Evolutionary conservation across 1,284 basidiomycete species (phyloP).

Genomic region (Inonotus obliquus): DNA sequence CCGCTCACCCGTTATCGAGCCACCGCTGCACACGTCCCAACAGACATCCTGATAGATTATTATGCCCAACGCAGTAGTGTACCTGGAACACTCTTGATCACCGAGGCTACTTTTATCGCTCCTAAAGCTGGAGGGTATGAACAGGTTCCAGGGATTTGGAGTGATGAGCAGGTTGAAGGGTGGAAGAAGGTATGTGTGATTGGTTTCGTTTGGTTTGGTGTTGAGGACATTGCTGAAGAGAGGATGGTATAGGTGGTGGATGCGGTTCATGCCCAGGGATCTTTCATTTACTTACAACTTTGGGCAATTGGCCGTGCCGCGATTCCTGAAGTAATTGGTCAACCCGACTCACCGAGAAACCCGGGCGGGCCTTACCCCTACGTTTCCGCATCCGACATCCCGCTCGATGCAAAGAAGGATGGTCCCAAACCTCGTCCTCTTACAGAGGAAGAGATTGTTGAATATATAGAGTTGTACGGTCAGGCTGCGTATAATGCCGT

Average conservation of each 20-base stretch:
- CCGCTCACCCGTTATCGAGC: conserved; percentile 33
- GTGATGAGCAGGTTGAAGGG: conserved; percentile 25
- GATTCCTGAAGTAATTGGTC: conserved; percentile 24
- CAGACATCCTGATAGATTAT: conserved; percentile 23
- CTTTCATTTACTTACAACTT: conserved; percentile 37
- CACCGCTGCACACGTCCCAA: conserved; percentile 20
- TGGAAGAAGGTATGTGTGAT: conserved; percentile 29
- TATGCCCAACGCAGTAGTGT: conserved; percentile 27
- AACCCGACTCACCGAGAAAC: conserved; percentile 23
- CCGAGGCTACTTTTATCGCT: conserved; percentile 30
- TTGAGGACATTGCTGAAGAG: too few species aligned
- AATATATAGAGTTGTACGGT: conserved; percentile 11
- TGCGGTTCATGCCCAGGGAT: conserved; percentile 38
- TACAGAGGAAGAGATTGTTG: conserved; percentile 19
- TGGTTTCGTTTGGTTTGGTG: neutral
- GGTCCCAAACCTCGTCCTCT: conserved; percentile 22
- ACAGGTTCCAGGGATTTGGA: conserved; percentile 26
- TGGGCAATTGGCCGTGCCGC: conserved; percentile 43
- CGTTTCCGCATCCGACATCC: conserved; percentile 36
- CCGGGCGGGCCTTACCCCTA: conserved; percentile 31
- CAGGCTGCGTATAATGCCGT: conserved; percentile 21
- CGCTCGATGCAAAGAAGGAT: conserved; percentile 33
- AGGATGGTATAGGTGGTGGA: conserved; percentile 31
- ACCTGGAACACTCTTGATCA: conserved; percentile 29
- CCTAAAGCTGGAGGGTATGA: conserved; percentile 19